These are phyloP conservation scores for Lycium barbarum DNA, from an alignment of 257 asterid genomes.

Conservation along the genomic window DNA sequence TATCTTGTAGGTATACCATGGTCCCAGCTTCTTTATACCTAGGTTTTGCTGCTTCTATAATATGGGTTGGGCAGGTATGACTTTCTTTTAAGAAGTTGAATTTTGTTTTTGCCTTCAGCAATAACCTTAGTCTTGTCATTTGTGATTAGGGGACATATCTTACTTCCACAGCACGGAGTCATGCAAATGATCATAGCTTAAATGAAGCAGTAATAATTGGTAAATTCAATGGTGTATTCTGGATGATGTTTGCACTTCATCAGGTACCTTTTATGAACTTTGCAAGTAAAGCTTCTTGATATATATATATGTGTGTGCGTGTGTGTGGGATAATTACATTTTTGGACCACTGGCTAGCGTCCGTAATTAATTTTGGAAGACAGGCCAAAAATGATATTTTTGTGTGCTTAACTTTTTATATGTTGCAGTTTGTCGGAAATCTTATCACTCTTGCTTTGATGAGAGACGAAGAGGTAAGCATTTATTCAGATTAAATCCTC, in stretches of 20 bases:
- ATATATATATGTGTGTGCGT: no score
- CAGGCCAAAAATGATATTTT: conserved; percentile 1
- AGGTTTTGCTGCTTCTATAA: conserved; percentile 91
- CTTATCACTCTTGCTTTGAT: conserved; percentile 79
- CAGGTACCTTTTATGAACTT: conserved; percentile 60
- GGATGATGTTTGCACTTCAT: conserved; percentile 88
- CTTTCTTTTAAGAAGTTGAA: neutral
- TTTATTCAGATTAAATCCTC: conserved; percentile 23
- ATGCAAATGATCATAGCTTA: conserved; percentile 62
- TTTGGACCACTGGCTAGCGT: no score
- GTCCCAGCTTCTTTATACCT: conserved; percentile 89
- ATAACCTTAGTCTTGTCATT: neutral
- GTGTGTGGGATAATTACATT: no score
- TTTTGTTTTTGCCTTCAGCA: neutral
- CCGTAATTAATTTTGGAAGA: no score
- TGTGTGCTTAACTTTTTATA: neutral
- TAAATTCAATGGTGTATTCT: conserved; percentile 82
- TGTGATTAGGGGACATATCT: conserved; percentile 84
- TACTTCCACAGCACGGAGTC: conserved; percentile 77
- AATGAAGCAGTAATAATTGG: conserved; percentile 83
- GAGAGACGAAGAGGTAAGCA: conserved; percentile 73
- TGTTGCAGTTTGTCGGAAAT: conserved; percentile 85
- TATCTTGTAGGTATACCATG: conserved; percentile 82
- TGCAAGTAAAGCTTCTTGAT: neutral
- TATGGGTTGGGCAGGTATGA: conserved; percentile 95